Conservation (phyloP, 116 monocot species). For the Phalaenopsis hybrid region DNA sequence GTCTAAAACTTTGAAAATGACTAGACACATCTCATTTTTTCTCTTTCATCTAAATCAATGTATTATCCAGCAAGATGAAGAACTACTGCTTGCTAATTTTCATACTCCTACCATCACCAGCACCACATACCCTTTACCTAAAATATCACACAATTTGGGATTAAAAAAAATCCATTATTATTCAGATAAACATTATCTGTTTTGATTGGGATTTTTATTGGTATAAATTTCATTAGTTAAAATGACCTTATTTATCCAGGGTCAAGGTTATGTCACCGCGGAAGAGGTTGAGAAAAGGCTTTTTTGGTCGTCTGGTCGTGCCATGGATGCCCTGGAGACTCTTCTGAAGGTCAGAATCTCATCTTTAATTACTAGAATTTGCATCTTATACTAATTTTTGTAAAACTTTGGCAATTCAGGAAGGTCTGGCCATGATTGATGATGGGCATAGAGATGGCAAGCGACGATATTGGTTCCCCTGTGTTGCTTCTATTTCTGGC, state of each 20-base stretch:
- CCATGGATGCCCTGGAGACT: constrained; percentile 72
- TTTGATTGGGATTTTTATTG: background rate
- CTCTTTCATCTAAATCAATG: too few species aligned
- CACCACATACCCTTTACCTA: background rate
- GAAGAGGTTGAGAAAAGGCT: constrained; percentile 71
- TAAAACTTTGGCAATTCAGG: constrained; percentile 22
- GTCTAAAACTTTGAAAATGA: background rate
- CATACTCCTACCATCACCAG: background rate
- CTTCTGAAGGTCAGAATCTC: constrained; percentile 49
- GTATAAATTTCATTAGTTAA: background rate
- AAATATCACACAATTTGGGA: background rate
- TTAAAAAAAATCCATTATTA: background rate
- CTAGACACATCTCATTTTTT: too few species aligned
- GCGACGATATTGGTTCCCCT: constrained; percentile 89
- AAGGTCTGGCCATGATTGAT: constrained; percentile 87
- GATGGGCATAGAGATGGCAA: constrained; percentile 82
- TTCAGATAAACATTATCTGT: background rate
- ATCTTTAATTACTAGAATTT: background rate
- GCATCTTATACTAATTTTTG: background rate
- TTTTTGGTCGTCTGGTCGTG: constrained; percentile 88
- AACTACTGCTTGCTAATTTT: background rate
- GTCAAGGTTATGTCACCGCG: constrained; percentile 68
- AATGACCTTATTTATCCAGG: constrained; percentile 26
- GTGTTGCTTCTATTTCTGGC: constrained; percentile 48
- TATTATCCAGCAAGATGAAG: too few species aligned